Percentiles rank a stretch among this genome's conserved stretches.
phyloP scores from a whole-genome alignment of 768 basidiomycete species.

The Inosperma sp. region DNA sequence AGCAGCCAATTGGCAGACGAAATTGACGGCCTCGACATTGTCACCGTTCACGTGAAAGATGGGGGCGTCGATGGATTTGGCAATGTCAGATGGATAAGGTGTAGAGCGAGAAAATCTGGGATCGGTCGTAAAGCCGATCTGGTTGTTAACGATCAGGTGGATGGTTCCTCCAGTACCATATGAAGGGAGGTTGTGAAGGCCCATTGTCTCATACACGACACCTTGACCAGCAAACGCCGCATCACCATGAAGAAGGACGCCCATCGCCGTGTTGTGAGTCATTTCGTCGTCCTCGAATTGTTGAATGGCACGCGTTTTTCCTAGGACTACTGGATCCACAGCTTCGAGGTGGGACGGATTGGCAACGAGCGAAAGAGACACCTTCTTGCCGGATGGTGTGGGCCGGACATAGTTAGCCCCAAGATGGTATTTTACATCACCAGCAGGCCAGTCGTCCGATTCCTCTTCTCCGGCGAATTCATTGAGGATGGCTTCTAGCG shows the following conservation, averaged over 20 bases:
- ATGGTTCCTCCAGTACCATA: conserved; percentile 99
- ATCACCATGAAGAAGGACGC: conserved; percentile 93
- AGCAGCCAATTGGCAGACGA: conserved; percentile 95
- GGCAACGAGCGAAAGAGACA: conserved; percentile 93
- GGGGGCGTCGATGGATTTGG: conserved; percentile 95
- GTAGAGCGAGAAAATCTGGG: conserved; percentile 97
- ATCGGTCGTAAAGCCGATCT: conserved; percentile 99
- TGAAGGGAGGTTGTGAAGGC: conserved; percentile 89
- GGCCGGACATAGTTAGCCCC: conserved; percentile 99
- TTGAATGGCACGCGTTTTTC: conserved; percentile 96
- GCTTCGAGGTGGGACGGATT: conserved; percentile 99
- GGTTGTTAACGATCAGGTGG: conserved; percentile 98
- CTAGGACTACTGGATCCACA: conserved; percentile 96
- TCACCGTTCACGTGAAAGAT: conserved; percentile 99
- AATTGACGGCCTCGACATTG: conserved; percentile 97
- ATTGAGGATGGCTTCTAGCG: conserved; percentile 95
- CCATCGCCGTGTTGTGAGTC: conserved; percentile 83
- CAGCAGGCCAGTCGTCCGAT: conserved; percentile 74
- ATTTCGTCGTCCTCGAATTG: conserved; percentile 87
- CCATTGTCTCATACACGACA: conserved; percentile 99
- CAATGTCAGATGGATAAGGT: conserved; percentile 96
- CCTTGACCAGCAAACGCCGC: conserved; percentile 99
- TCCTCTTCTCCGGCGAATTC: conserved; percentile 78
- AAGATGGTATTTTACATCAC: conserved; percentile 99
- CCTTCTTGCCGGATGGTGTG: conserved; percentile 97